Base-by-base conservation (phyloP, 495 filamentous ascomycete genomes). In the Cercophora scortea region DNA sequence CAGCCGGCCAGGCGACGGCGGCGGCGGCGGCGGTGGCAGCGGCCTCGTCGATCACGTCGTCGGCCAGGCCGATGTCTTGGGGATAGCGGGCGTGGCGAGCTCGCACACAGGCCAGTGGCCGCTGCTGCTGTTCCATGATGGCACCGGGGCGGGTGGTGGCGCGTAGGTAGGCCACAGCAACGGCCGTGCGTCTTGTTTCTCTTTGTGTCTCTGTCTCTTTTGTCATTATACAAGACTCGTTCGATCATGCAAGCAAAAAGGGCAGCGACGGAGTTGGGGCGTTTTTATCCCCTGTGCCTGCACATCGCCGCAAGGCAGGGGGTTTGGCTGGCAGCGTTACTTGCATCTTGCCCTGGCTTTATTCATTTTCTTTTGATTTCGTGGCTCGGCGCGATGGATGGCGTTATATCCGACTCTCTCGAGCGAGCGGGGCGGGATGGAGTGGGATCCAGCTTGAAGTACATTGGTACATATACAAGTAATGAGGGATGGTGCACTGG, bases 31-130 rank as follows among this genome's bases (percentile, higher is more conserved):
- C n/a, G n/a, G n/a, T n/a, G 56, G 49, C 32, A 12, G 38, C 2
- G 48, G 42, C 6, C 38, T 52, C 32, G 52, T 58, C 2, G 58
- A 58, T 10, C 55, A 59, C 9, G 53, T 61, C 39, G 50, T 51
- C 40, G 47, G 25, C 7, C 25, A 2, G 5, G 25, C 25, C 25
- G 25, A 25, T 5, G 25, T 25, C 25, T 25, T 25, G 25, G 25
- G 25, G 25, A 25, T 25, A 25, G 25, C 25, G 5, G 45, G 40
- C 8, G 45, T 48, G 18, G 36, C 42, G 10, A 55, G 18, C 25
- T 11, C 52, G 10, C 60, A 65, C 32, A 16, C 49, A 1, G 57
- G 56, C 11, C 63, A 66, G 50, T 67, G 64, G 64, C 64, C 64
- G 33, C 15, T 67, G 4, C 36, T 67, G 17, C 33, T 67, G 13